phyloP scores from a whole-genome alignment of 768 basidiomycete species.

The Suillus subaureus region DNA sequence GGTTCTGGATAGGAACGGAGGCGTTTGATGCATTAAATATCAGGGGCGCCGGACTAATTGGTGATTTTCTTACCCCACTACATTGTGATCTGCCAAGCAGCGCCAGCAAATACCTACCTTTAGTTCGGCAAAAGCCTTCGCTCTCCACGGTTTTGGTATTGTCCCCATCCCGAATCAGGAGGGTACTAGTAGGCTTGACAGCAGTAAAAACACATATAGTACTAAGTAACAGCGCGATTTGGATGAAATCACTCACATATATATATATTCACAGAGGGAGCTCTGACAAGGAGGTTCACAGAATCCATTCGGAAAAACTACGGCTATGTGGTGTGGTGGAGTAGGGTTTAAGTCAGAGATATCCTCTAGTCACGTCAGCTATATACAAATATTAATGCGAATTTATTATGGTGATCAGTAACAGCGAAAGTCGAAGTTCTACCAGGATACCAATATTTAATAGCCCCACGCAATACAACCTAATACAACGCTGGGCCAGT shows the following conservation, averaged over 20 bases:
- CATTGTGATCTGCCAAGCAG: neutral
- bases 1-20: neutral
- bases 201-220: neutral
- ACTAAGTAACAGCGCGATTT: neutral
- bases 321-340: constrained; percentile 3
- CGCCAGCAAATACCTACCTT: neutral
- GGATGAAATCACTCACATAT: neutral
- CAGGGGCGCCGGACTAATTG: neutral
- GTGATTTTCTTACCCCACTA: neutral
- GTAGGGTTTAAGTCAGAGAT: constrained; percentile 6
- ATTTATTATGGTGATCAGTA: neutral
- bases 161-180: neutral
- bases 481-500: neutral
- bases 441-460: neutral
- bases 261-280: neutral
- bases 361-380: neutral
- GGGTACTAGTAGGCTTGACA: too few species aligned
- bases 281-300: neutral
- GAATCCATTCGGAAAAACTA: neutral
- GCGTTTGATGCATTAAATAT: neutral
- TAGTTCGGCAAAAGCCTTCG: neutral
- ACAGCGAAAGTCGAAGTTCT: neutral
- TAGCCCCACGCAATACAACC: neutral
- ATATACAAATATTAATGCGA: neutral
- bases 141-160: neutral